Percentiles rank a stretch among this genome's conserved stretches.
phyloP scores from a whole-genome alignment of 2,329 filamentous ascomycete species.

The Chaetomium strumarium region DNA sequence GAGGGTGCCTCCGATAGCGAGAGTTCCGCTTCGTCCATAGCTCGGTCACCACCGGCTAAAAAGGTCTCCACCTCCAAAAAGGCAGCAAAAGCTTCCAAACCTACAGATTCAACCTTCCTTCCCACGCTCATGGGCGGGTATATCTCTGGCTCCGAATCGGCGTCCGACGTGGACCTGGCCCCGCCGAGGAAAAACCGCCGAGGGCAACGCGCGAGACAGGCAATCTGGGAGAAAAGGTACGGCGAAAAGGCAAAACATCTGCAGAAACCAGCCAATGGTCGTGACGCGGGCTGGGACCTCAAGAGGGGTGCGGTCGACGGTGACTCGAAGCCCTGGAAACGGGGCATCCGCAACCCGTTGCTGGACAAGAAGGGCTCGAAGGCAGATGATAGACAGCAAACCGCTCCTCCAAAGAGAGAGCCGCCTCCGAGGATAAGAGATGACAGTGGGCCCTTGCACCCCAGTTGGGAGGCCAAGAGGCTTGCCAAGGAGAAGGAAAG shows the following conservation, averaged over 20 bases:
- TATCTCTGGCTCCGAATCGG: conserved; percentile 67
- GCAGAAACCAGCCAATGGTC: conserved; percentile 20
- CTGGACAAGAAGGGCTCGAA: conserved; percentile 14
- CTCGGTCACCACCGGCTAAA: conserved; percentile 13
- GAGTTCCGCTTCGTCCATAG: conserved; percentile 13
- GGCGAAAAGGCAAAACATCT: conserved; percentile 65
- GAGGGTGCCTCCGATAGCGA: conserved; percentile 16
- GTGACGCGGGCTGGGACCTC: conserved; percentile 52
- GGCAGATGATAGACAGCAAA: conserved; percentile 6
- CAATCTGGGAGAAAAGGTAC: conserved; percentile 76
- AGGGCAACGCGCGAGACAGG: conserved; percentile 71
- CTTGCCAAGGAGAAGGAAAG: conserved; percentile 53
- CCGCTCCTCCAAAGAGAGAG: conserved; percentile 13
- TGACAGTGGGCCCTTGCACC: conserved; percentile 48
- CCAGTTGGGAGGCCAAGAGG: conserved; percentile 60
- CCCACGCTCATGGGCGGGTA: conserved; percentile 76
- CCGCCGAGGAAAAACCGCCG: conserved; percentile 64
- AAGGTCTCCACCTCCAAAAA: conserved; percentile 22
- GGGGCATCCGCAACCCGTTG: conserved; percentile 29
- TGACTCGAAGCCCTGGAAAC: conserved; percentile 45
- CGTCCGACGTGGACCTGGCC: conserved; percentile 60
- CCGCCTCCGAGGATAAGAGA: conserved; percentile 19
- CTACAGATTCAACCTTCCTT: conserved; percentile 55
- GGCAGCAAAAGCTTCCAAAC: conserved; percentile 10
- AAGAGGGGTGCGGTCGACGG: conserved; percentile 49